Percentiles rank a stretch among this genome's conserved stretches.
Evolutionary conservation across 2,329 filamentous ascomycete species (phyloP).

Genomic region (Pseudogymnoascus sp.): DNA sequence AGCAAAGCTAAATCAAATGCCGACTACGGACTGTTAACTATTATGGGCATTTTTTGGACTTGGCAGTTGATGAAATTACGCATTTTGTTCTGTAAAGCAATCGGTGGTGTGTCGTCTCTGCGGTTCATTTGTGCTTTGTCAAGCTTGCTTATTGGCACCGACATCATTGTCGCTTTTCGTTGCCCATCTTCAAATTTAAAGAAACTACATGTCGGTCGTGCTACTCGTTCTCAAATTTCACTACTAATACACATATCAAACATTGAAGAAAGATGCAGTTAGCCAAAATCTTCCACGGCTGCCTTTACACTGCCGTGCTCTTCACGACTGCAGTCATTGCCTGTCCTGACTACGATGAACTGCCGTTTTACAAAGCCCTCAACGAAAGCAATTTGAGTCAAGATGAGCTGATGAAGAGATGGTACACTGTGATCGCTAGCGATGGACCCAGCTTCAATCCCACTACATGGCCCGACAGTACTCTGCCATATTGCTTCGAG

Average conservation of each 20-base stretch:
- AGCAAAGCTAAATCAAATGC: not conserved
- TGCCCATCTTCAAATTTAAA: not conserved
- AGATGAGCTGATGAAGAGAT: not conserved
- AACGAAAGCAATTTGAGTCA: not conserved
- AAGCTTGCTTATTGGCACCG: not conserved
- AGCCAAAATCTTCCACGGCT: not conserved
- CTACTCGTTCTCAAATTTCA: not conserved
- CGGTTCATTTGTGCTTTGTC: too few relatives aligned
- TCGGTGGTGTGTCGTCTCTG: not conserved
- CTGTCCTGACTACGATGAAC: constrained; percentile 2
- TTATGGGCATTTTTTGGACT: not conserved
- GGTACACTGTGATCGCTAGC: not conserved
- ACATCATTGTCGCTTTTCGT: not conserved
- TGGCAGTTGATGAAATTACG: not conserved
- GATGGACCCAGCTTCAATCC: not conserved
- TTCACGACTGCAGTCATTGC: not conserved
- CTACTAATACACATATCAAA: not conserved
- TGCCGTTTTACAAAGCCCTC: not conserved
- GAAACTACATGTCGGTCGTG: not conserved
- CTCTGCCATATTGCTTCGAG: constrained; percentile 5
- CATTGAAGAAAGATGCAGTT: not conserved
- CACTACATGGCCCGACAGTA: constrained; percentile 3
- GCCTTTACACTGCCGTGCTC: not conserved
- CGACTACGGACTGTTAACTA: not conserved
- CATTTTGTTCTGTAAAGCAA: not conserved